Percentiles rank a stretch among this genome's conserved stretches.
Conservation (phyloP, 2,329 filamentous ascomycete genomes). For the Trichoderma polysporum region DNA sequence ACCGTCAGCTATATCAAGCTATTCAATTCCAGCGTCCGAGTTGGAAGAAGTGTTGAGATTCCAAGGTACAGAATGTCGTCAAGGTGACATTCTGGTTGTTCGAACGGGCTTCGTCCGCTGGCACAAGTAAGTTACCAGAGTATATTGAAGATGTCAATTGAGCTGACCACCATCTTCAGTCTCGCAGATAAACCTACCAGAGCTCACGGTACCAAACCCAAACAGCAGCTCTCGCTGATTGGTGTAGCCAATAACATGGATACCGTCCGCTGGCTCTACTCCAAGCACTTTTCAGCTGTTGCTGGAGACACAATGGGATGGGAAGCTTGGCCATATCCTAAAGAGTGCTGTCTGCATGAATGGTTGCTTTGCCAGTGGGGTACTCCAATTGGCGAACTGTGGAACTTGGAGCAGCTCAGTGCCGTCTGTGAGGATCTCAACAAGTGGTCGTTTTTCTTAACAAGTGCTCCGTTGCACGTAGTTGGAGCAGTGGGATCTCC, state of each 20-base stretch:
- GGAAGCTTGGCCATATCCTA: neutral
- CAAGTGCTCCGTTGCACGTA: neutral
- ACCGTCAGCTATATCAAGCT: neutral
- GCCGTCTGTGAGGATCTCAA: neutral
- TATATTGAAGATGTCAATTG: neutral
- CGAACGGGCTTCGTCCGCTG: neutral
- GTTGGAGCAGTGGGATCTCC: neutral
- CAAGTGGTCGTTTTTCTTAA: neutral
- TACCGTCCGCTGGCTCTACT: slow-evolving; percentile 1
- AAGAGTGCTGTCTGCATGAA: neutral
- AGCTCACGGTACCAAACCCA: neutral
- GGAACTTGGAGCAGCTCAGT: neutral
- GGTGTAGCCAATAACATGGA: neutral
- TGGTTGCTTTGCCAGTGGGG: slow-evolving; percentile 3
- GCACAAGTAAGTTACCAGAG: neutral
- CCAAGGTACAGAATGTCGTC: neutral
- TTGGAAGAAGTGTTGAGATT: neutral
- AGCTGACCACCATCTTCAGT: neutral
- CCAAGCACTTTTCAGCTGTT: neutral
- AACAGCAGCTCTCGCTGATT: neutral
- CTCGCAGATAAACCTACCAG: neutral
- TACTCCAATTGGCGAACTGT: neutral
- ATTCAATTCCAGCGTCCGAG: neutral
- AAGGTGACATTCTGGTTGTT: neutral
- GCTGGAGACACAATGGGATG: neutral